Base-by-base conservation (phyloP, 345 rosid genomes). In the Punica granatum region DNA sequence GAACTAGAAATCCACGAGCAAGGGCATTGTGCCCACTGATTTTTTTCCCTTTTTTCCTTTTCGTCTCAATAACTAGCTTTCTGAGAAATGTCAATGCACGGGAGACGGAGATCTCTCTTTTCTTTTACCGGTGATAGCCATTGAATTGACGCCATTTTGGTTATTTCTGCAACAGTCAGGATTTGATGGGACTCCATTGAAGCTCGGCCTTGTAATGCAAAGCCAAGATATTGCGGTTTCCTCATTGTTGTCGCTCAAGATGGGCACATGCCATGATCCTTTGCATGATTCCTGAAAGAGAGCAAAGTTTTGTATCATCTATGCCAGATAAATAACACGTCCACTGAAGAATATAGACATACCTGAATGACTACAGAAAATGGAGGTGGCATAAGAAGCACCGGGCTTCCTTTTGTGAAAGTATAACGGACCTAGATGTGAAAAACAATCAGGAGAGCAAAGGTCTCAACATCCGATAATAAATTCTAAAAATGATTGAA, bases 181-280 rank as follows among this genome's bases (percentile, higher is more conserved):
- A 44, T 51, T 65, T 63, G 56, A 64, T 53, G 72, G 23, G 23
- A 65, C 68, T 28, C 68, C 62, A 58, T 64, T 58, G 62, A 51
- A 39, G 49, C 70, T 73, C 33, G 72, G 59, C 69, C 87, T 63
- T 43, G 84, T 75, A 65, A 88, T 79, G 79, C 98, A 87, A 12
- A 92, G 81, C 97, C 93, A 88, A 36, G 63, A 76, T 77, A 68
- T 79, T 11, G 43, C 75, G 54, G 80, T 65, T 59, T 79, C 84
- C 19, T 75, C 77, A 21, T 58, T 69, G 64, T 67, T 68, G 43
- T 72, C 67, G 42, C 69, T 70, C 4, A 67, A 49, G 18, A 88
- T 71, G 6, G 97, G 98, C 12, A 87, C 83, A 75, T 92, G 96
- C 98, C 98, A 92, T 44, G 88, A 88, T 64, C 98, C 92, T 63